Evolutionary conservation across 108 stramenopile species (phyloP), one percentile per base, ranked within the genome.

Genomic region (Tribonema minus): DNA sequence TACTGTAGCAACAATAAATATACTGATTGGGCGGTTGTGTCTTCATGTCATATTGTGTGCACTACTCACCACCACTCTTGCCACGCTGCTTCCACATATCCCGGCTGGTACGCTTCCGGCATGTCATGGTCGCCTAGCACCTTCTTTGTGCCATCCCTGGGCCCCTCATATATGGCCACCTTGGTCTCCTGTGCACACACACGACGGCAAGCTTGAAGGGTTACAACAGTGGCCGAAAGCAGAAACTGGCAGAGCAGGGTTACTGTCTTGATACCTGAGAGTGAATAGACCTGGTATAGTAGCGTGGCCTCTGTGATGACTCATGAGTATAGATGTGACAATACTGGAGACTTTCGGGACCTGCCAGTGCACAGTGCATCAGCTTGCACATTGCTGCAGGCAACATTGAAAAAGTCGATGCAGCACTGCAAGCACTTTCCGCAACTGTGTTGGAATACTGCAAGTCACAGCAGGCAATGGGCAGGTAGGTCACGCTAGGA

Each of bases 31-130:
- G n/a, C n/a, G n/a, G n/a, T n/a, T n/a, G n/a, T n/a, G n/a, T n/a
- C n/a, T n/a, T n/a, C n/a, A n/a, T n/a, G n/a, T n/a, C n/a, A n/a
- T n/a, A n/a, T n/a, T n/a, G n/a, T n/a, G n/a, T 15, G 41, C 6
- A 12, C 9, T 46, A 46, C 71, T 38, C 61, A 72, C 98, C 98
- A 98, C 96, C 96, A 98, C 77, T 95, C 94, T 80, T 78, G 76
- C 98, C 98, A 99, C 7, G 94, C 92, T 29, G 93, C 92, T 88
- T 99, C 98, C 30, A 99, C 98, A 15, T 91, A 93, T 23, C 65
- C 34, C 3, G 98, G 98, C 69, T 96, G 91, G 80, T 99, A 99
- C 28, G 91, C 91, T 41, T 88, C 93, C 32, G 88, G 90, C 93
- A 96, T 96, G 39, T 66, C 66, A n/a, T n/a, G n/a, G n/a, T n/a